These are phyloP conservation scores for Mixia osmundae DNA, from an alignment of 1,284 basidiomycete genomes.

Conservation along the genomic window DNA sequence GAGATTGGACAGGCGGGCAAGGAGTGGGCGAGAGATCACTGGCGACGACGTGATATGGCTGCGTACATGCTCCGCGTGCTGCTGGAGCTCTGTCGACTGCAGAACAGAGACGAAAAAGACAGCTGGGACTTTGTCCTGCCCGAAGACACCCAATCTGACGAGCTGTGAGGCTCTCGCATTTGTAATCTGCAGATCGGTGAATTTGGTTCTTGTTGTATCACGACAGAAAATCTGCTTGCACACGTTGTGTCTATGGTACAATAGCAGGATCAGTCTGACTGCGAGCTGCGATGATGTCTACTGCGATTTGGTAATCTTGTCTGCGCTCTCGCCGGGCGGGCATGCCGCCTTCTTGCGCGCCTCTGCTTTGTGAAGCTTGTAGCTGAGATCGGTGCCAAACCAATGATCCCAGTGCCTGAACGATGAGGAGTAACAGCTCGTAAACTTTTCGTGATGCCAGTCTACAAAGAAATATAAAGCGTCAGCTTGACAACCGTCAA, in stretches of 20 bases:
- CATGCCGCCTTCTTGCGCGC: constrained; percentile 6
- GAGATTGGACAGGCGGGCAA: constrained; percentile 24
- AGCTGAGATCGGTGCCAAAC: constrained; percentile 17
- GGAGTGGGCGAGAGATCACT: constrained; percentile 24
- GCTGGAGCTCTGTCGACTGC: constrained; percentile 6
- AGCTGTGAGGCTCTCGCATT: no score
- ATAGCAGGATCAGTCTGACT: no score
- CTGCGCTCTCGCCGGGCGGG: not conserved
- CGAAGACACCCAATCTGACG: no score
- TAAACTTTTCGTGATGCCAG: constrained; percentile 8
- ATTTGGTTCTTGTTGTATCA: no score
- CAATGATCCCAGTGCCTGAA: constrained; percentile 15
- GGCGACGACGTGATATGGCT: constrained; percentile 12
- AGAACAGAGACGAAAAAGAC: no score
- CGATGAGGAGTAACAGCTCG: constrained; percentile 17
- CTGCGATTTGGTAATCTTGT: no score
- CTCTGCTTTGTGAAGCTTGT: constrained; percentile 9
- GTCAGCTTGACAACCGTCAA: constrained; percentile 25
- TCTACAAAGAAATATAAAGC: not conserved
- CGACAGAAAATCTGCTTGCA: no score
- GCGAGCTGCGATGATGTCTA: no score
- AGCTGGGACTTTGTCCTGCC: no score
- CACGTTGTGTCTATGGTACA: no score
- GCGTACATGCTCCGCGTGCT: constrained; percentile 17
- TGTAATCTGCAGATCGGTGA: no score